phyloP scores from a whole-genome alignment of 306 rosid species.

The Cicer bijugum region DNA sequence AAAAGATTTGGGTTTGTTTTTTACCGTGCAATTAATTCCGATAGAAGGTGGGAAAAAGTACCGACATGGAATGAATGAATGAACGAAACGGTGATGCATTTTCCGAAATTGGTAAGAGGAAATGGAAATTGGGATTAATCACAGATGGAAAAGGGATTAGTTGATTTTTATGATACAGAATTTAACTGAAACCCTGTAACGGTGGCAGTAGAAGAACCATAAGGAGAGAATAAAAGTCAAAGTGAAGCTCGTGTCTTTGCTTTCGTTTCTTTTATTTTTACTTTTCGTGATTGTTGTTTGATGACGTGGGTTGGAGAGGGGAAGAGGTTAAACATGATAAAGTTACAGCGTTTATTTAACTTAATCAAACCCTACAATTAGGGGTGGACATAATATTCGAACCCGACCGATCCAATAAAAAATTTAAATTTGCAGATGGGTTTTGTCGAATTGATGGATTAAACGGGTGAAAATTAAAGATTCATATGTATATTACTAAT shows the following conservation, averaged over 20 bases:
- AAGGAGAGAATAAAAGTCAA: slow-evolving; percentile 37
- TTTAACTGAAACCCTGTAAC: background rate
- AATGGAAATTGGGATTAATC: background rate
- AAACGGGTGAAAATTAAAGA: too few species aligned
- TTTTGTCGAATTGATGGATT: too few species aligned
- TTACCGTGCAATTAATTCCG: slow-evolving; percentile 19
- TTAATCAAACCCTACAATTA: too few species aligned
- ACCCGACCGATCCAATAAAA: too few species aligned
- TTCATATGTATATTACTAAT: too few species aligned
- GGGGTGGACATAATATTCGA: too few species aligned
- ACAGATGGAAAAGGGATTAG: background rate
- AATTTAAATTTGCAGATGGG: too few species aligned
- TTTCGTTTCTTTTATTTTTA: background rate
- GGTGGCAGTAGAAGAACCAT: slow-evolving; percentile 6
- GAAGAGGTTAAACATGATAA: too few species aligned
- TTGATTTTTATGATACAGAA: background rate
- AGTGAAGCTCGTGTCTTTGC: slow-evolving; percentile 37
- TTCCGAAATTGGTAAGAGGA: background rate
- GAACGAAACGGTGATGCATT: slow-evolving; percentile 1
- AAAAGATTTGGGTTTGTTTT: background rate
- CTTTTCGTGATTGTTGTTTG: slow-evolving; percentile 4
- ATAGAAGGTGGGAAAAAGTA: background rate
- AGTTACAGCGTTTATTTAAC: background rate
- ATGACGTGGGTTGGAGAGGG: background rate
- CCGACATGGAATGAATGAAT: slow-evolving; percentile 10